Conservation (phyloP, 2,329 filamentous ascomycete species). For the Neoscytalidium dimidiatum region DNA sequence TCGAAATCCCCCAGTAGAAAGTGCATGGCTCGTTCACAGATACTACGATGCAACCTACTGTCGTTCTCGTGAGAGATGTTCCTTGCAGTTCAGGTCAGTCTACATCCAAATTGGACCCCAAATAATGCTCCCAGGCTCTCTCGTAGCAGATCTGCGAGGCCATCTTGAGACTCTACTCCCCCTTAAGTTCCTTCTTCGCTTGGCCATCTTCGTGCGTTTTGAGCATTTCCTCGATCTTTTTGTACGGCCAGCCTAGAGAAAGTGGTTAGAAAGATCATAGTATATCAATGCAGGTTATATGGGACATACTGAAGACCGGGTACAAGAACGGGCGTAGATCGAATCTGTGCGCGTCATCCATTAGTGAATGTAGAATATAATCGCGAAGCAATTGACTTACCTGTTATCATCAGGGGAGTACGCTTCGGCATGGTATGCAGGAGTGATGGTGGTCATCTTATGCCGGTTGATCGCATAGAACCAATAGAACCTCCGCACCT, state of each 20-base stretch:
- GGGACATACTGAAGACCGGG: conserved; percentile 37
- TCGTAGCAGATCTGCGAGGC: no score
- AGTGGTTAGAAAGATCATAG: not conserved
- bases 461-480: conserved; percentile 67
- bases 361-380: conserved; percentile 16
- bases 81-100: no score
- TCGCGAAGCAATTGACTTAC: conserved; percentile 46
- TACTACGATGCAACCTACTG: no score
- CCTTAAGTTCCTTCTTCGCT: conserved; percentile 18
- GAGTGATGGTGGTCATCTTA: conserved; percentile 64
- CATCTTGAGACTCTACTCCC: not conserved
- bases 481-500: conserved; percentile 46
- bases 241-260: conserved; percentile 34
- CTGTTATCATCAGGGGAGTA: conserved; percentile 62
- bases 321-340: conserved; percentile 57
- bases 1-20: not conserved
- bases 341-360: conserved; percentile 29
- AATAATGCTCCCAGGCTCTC: no score
- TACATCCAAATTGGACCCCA: no score
- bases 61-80: no score
- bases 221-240: conserved; percentile 40
- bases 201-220: conserved; percentile 26
- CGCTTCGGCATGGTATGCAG: conserved; percentile 55
- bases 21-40: not conserved
- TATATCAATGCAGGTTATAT: not conserved